These are phyloP conservation scores for Mycena metata DNA, from an alignment of 768 basidiomycete species.

Conservation along the genomic window DNA sequence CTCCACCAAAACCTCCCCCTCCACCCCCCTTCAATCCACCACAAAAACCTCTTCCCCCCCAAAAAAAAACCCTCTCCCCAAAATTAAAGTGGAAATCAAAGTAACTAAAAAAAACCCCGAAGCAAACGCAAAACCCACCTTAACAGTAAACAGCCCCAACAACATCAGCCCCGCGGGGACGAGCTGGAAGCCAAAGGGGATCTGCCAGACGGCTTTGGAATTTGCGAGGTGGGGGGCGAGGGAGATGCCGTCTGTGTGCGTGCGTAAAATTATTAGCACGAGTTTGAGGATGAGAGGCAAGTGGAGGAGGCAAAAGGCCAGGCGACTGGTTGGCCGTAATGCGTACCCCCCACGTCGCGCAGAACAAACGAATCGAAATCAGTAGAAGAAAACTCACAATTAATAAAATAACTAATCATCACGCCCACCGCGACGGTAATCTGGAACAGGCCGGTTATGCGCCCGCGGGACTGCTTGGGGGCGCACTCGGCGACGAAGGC, in stretches of 20 bases:
- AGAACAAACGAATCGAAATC: too few relatives aligned
- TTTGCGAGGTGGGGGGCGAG: constrained; percentile 25
- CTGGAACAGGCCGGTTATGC: constrained; percentile 89
- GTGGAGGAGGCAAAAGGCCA: too few relatives aligned
- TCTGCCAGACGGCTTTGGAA: constrained; percentile 66
- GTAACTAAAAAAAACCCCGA: too few relatives aligned
- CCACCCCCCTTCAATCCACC: too few relatives aligned
- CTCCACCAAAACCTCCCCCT: too few relatives aligned
- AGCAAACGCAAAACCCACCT: constrained; percentile 49
- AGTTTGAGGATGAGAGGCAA: too few relatives aligned
- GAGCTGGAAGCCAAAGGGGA: constrained; percentile 83
- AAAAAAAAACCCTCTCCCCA: too few relatives aligned
- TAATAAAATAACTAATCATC: constrained; percentile 87
- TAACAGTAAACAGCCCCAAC: constrained; percentile 77
- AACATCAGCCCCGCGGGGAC: constrained; percentile 81
- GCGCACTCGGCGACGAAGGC: constrained; percentile 90
- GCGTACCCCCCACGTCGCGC: too few relatives aligned
- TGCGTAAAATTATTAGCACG: too few relatives aligned
- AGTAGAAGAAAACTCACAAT: constrained; percentile 61
- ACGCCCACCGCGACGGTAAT: constrained; percentile 77
- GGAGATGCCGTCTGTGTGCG: constrained; percentile 33
- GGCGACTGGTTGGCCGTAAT: too few relatives aligned
- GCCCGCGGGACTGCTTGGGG: constrained; percentile 87
- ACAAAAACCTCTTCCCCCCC: too few relatives aligned
- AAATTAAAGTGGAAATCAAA: too few relatives aligned